A percentile compares a stretch with the other conserved stretches of the same genome.
phyloP scores from a whole-genome alignment of 192 early-diverging fungal species.

The Coemansia umbellata region DNA sequence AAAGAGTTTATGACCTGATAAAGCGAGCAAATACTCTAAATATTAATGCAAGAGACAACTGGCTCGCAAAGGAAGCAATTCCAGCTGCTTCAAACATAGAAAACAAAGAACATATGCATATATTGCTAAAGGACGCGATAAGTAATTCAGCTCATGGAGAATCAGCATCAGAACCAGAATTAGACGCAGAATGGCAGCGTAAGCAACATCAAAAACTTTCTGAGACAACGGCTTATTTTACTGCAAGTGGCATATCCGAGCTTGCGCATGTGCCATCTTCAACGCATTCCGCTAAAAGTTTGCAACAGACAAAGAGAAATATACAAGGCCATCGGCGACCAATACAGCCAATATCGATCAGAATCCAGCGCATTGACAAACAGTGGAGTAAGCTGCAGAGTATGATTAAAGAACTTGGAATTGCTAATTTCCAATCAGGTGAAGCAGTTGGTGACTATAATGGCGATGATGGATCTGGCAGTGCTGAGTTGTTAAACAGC shows the following conservation, averaged over 20 bases:
- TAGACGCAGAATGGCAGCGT: neutral
- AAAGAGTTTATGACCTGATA: neutral
- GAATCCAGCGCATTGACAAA: conserved; percentile 15
- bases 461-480: neutral
- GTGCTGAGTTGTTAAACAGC: neutral
- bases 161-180: conserved; percentile 5
- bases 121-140: too few species aligned
- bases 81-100: neutral
- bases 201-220: neutral
- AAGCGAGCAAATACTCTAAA: neutral
- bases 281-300: neutral
- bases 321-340: conserved; percentile 8
- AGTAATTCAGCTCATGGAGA: too few species aligned
- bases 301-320: neutral
- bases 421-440: neutral
- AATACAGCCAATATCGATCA: conserved; percentile 20
- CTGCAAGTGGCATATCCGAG: neutral
- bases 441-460: neutral
- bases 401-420: conserved; percentile 3
- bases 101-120: neutral
- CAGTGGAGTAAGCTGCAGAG: conserved; percentile 19
- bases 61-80: neutral
- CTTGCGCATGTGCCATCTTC: neutral
- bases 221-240: neutral
- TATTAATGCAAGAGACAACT: neutral